phyloP scores from a whole-genome alignment of 345 rosid genomes.

The Hibiscus syriacus region DNA sequence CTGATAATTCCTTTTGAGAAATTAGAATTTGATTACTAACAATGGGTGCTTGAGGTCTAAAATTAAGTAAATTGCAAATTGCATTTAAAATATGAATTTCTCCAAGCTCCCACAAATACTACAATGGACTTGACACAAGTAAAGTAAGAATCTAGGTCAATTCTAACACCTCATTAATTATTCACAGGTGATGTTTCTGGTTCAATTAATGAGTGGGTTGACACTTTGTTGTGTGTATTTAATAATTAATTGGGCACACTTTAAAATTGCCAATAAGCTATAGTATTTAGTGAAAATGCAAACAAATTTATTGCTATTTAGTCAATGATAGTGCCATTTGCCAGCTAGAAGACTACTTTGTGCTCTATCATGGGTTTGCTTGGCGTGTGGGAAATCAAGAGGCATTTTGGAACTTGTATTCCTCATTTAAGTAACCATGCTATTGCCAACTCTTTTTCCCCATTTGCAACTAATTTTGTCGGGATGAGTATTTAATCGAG shows the following conservation, averaged over 20 bases:
- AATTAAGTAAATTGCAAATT: neutral
- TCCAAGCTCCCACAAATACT: neutral
- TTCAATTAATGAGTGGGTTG: neutral
- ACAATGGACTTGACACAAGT: neutral
- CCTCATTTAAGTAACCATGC: neutral
- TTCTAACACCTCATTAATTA: neutral
- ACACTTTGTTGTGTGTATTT: neutral
- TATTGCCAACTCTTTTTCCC: neutral
- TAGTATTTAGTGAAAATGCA: neutral
- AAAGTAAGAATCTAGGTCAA: neutral
- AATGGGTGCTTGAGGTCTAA: too few species aligned
- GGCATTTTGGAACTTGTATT: neutral
- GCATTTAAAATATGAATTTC: neutral
- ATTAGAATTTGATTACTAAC: too few species aligned
- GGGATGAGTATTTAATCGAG: too few species aligned
- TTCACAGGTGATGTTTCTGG: neutral
- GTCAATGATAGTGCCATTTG: conserved; percentile 29
- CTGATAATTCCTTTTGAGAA: too few species aligned
- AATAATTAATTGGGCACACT: neutral
- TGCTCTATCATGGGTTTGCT: conserved; percentile 37
- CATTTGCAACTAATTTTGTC: too few species aligned
- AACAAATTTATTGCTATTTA: neutral
- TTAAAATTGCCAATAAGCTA: neutral
- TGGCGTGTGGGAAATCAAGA: conserved; percentile 43
- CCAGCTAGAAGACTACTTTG: conserved; percentile 23